phyloP scores from a whole-genome alignment of 345 rosid species.

The Erodium maritimum region DNA sequence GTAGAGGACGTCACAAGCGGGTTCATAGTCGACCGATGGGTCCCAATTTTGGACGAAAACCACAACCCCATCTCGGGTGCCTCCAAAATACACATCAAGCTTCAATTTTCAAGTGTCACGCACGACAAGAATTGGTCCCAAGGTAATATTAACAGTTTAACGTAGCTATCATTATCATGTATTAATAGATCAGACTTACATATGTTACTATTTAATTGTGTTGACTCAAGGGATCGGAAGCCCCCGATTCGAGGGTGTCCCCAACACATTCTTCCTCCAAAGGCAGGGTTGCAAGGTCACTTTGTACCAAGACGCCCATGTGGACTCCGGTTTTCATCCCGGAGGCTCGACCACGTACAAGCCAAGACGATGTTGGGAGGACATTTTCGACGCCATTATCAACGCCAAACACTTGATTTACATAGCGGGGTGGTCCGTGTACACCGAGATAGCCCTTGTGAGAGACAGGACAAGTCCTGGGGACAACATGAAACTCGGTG shows the following conservation, averaged over 20 bases:
- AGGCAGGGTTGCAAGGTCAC: conserved; percentile 54
- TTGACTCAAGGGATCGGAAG: conserved; percentile 39
- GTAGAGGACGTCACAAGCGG: conserved; percentile 36
- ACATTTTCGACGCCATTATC: conserved; percentile 49
- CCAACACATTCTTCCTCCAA: conserved; percentile 44
- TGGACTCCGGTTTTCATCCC: conserved; percentile 18
- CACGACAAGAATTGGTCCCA: conserved; percentile 35
- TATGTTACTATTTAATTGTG: no score
- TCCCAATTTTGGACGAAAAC: conserved; percentile 31
- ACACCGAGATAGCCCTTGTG: conserved; percentile 35
- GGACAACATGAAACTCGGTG: conserved; percentile 32
- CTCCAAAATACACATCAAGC: conserved; percentile 31
- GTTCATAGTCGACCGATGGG: conserved; percentile 19
- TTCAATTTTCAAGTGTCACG: conserved; percentile 26
- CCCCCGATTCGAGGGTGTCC: conserved; percentile 33
- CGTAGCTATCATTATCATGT: no score
- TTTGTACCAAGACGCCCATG: conserved; percentile 78
- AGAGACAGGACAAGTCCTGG: conserved; percentile 33
- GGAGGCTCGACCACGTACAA: conserved; percentile 9
- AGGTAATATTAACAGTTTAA: no score
- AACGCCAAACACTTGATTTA: conserved; percentile 55
- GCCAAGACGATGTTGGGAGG: conserved; percentile 69
- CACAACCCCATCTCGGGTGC: conserved; percentile 28
- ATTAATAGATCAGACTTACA: no score
- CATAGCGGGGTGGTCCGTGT: conserved; percentile 75